Base-by-base conservation (phyloP, 2,329 filamentous ascomycete species). In the Aureobasidium pullulans region DNA sequence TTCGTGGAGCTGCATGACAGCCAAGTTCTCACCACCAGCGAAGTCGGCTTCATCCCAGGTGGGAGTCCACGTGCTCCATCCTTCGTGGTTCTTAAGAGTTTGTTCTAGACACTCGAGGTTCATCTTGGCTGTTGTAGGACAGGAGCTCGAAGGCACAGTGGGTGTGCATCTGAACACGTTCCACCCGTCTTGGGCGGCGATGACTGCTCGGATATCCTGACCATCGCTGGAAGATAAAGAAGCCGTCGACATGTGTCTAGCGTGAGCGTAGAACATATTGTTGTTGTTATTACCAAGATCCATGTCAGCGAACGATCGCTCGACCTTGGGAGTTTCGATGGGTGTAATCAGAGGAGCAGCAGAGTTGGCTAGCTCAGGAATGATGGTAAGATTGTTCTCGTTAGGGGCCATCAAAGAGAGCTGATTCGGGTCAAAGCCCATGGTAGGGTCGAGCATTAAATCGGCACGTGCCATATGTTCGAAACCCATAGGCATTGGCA, bases 141-240 rank as follows among this genome's bases (percentile, higher is more conserved):
- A 80, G 28, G 75, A 74, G 57, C 71, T 75, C 3, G 78, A 76
- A 13, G 77, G 73, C 44, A 78, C 72, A 23, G 75, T 72, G 15
- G 78, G 77, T 13, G 75, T 79, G 66, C 79, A 82, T 40, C 78
- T 74, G 64, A 81, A 81, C 6, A 76, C 77, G 4, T 75, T 77
- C 79, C 79, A 81, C 7, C 74, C 75, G 60, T 81, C 77, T 60
- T 79, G 78, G 31, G 78, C 78, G 19, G 76, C 73, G 43, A 79
- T 70, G 48, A 80, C 77, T 6, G 77, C 76, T 44, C 75, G 74
- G 43, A 78, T 72, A 60, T 80, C 77, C 9, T 71, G 70, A 19
- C 36, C 48, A 57, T 60, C 52, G 56, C 59, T 57, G 16, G 60
- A 59, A n/a, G 40, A 28, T n/a, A 59, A 54, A 11, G 62, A 63